These are phyloP conservation scores for Bothriochloa decipiens DNA, from an alignment of 176 grass and related monocot species.

Conservation along the genomic window DNA sequence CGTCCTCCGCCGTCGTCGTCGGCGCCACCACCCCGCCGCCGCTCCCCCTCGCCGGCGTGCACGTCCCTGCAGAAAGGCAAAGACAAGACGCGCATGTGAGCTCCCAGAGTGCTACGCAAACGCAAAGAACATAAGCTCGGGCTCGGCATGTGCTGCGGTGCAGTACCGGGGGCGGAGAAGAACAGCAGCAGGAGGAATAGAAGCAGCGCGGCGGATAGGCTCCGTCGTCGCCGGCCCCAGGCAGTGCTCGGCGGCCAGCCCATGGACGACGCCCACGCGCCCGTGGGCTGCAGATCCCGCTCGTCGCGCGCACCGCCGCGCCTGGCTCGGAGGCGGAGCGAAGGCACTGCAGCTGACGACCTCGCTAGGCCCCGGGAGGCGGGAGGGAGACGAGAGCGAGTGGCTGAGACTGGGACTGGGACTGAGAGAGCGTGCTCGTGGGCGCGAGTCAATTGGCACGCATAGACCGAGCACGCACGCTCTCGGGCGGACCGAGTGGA, in stretches of 20 bases:
- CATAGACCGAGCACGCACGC: constrained; percentile 1
- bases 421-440: neutral
- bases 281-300: neutral
- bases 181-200: constrained; percentile 25
- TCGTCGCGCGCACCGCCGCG: neutral
- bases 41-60: constrained; percentile 22
- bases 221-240: constrained; percentile 6
- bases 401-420: neutral
- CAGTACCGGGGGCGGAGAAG: constrained; percentile 41
- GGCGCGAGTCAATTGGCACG: constrained; percentile 36
- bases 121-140: neutral
- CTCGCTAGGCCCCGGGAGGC: neutral
- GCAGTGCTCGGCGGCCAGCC: constrained; percentile 5
- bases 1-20: neutral
- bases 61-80: constrained; percentile 29
- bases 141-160: neutral
- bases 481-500: neutral
- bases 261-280: constrained; percentile 18
- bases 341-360: neutral
- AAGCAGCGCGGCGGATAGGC: neutral
- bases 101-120: neutral
- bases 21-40: neutral
- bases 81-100: neutral
- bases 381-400: neutral
- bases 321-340: neutral